Evolutionary conservation across 1,284 basidiomycete genomes (phyloP).

Genomic region (Ceraceosorus guamensis): DNA sequence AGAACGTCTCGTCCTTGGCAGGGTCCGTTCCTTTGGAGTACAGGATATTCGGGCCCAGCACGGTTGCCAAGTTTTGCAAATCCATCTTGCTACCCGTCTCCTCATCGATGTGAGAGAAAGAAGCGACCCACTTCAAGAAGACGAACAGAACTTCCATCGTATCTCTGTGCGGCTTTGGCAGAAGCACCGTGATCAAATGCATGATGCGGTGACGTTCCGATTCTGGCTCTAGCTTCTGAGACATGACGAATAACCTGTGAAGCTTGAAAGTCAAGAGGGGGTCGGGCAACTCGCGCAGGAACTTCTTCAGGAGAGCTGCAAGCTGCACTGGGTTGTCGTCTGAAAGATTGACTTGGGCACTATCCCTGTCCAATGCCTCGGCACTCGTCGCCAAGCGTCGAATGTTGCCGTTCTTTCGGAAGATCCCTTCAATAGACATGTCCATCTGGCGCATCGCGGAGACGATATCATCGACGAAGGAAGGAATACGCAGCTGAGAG

Average conservation of each 20-base stretch:
- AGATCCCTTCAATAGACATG: constrained; percentile 97
- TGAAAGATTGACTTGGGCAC: constrained; percentile 70
- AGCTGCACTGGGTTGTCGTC: constrained; percentile 96
- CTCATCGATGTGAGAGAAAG: constrained; percentile 95
- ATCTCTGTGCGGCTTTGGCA: constrained; percentile 90
- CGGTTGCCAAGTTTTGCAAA: constrained; percentile 88
- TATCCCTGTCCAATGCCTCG: constrained; percentile 87
- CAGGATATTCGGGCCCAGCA: constrained; percentile 92
- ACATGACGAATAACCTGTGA: constrained; percentile 77
- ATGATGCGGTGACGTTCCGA: constrained; percentile 74
- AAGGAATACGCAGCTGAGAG: constrained; percentile 77
- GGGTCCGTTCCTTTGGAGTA: constrained; percentile 76
- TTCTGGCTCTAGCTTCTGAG: constrained; percentile 69
- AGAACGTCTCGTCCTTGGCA: constrained; percentile 85
- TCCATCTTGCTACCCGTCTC: constrained; percentile 99
- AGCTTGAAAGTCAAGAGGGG: constrained; percentile 91
- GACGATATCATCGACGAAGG: constrained; percentile 94
- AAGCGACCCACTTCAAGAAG: constrained; percentile 98
- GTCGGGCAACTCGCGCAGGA: constrained; percentile 90
- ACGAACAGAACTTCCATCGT: constrained; percentile 97
- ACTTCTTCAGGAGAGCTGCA: constrained; percentile 92
- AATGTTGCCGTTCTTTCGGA: constrained; percentile 97
- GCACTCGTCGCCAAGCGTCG: constrained; percentile 80
- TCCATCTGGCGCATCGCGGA: constrained; percentile 99
- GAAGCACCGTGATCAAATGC: constrained; percentile 75